Percentiles rank a stretch among this genome's conserved stretches.
Evolutionary conservation across 2,329 filamentous ascomycete species (phyloP).

Genomic region (Aspergillus sp.): DNA sequence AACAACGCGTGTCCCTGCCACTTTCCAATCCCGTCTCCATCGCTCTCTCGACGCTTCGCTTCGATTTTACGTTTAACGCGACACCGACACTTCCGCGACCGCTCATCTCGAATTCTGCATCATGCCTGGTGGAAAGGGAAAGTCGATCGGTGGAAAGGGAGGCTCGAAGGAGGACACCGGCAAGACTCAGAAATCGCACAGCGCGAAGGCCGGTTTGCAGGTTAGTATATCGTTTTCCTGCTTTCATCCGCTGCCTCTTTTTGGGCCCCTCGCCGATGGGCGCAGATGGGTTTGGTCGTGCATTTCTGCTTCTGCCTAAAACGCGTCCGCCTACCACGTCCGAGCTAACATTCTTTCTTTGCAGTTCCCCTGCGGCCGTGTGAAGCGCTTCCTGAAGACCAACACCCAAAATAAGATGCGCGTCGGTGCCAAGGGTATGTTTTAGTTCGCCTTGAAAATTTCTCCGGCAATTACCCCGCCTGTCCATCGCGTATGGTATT

Average conservation of each 20-base stretch:
- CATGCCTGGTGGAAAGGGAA: constrained; percentile 89
- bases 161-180: constrained; percentile 72
- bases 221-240: too few species aligned
- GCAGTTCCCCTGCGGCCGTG: constrained; percentile 97
- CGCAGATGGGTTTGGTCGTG: background rate
- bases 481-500: background rate
- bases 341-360: constrained; percentile 14
- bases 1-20: constrained; percentile 30
- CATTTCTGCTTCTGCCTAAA: background rate
- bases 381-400: constrained; percentile 99
- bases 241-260: too few species aligned
- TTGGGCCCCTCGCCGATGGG: background rate
- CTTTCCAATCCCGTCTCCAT: constrained; percentile 21
- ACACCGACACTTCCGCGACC: constrained; percentile 18
- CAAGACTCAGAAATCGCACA: constrained; percentile 90
- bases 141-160: constrained; percentile 82
- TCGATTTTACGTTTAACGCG: constrained; percentile 16
- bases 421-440: constrained; percentile 75
- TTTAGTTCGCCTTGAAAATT: constrained; percentile 1
- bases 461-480: background rate
- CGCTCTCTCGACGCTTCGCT: constrained; percentile 16
- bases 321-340: background rate
- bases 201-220: constrained; percentile 88
- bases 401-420: constrained; percentile 99
- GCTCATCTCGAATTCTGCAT: constrained; percentile 20